Conservation (phyloP, 805 yeast genomes). For the Wickerhamomyces rabaulensis region DNA sequence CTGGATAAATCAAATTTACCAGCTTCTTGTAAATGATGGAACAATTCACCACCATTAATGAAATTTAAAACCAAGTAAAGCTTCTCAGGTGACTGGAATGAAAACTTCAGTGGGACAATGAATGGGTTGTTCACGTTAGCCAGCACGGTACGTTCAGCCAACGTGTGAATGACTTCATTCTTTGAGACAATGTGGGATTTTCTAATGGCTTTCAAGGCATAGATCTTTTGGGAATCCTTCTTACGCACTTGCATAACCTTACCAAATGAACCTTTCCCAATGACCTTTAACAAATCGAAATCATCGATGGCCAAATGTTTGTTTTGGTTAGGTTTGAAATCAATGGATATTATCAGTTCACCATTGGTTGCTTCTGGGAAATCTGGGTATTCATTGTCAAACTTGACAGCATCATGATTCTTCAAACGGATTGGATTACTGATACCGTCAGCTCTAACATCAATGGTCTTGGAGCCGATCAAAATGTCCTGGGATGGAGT, state of each 20-base stretch:
- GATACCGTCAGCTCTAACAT: constrained; percentile 47
- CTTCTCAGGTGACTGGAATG: constrained; percentile 96
- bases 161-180: constrained; percentile 91
- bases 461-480: constrained; percentile 65
- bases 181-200: constrained; percentile 92
- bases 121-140: constrained; percentile 93
- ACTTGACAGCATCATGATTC: constrained; percentile 55
- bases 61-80: constrained; percentile 85
- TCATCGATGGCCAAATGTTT: constrained; percentile 81
- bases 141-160: constrained; percentile 93
- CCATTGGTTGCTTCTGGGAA: constrained; percentile 30
- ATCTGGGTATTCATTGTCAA: constrained; percentile 27
- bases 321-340: constrained; percentile 61
- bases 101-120: constrained; percentile 92
- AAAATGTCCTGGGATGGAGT: constrained; percentile 52
- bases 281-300: constrained; percentile 87
- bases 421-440: constrained; percentile 52
- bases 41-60: constrained; percentile 95
- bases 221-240: constrained; percentile 90
- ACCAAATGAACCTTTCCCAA: constrained; percentile 97
- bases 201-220: constrained; percentile 90
- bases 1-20: constrained; percentile 86
- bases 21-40: constrained; percentile 88
- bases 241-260: constrained; percentile 98
- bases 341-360: constrained; percentile 56